Conservation (phyloP, 2,329 filamentous ascomycete species). For the Fusarium setosum region DNA sequence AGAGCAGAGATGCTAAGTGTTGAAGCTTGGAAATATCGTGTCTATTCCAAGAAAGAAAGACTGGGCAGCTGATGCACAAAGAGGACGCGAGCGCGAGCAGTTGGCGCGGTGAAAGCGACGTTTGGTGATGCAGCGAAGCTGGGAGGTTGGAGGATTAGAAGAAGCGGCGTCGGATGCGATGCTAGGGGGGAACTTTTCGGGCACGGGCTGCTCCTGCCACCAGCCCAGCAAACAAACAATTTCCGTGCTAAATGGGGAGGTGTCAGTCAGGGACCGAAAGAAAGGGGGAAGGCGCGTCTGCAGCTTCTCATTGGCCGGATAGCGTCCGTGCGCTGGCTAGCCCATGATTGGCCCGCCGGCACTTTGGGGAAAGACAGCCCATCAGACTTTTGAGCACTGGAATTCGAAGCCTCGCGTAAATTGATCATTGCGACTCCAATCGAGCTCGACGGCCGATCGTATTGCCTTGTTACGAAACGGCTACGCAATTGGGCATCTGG, state of each 20-base stretch:
- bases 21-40: constrained; percentile 39
- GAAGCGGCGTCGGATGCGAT: constrained; percentile 41
- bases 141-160: constrained; percentile 44
- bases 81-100: constrained; percentile 34
- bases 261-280: constrained; percentile 51
- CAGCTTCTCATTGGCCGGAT: constrained; percentile 45
- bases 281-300: constrained; percentile 56
- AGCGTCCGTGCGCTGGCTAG: constrained; percentile 44
- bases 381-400: constrained; percentile 47
- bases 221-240: constrained; percentile 61
- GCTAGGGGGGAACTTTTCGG: constrained; percentile 54
- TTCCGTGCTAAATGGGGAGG: constrained; percentile 54
- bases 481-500: constrained; percentile 13
- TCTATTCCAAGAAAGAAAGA: constrained; percentile 46
- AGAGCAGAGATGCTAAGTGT: constrained; percentile 47
- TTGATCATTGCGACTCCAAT: constrained; percentile 34
- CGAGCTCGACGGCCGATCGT: constrained; percentile 25
- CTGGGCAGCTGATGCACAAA: constrained; percentile 26
- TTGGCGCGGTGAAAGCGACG: constrained; percentile 39
- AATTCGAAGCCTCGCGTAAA: constrained; percentile 38
- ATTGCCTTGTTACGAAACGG: constrained; percentile 8
- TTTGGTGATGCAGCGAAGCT: constrained; percentile 41
- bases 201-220: constrained; percentile 51
- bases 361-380: constrained; percentile 40
- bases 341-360: constrained; percentile 46